Evolutionary conservation across 768 basidiomycete genomes (phyloP).

Genomic region (Termitomyces sp.): DNA sequence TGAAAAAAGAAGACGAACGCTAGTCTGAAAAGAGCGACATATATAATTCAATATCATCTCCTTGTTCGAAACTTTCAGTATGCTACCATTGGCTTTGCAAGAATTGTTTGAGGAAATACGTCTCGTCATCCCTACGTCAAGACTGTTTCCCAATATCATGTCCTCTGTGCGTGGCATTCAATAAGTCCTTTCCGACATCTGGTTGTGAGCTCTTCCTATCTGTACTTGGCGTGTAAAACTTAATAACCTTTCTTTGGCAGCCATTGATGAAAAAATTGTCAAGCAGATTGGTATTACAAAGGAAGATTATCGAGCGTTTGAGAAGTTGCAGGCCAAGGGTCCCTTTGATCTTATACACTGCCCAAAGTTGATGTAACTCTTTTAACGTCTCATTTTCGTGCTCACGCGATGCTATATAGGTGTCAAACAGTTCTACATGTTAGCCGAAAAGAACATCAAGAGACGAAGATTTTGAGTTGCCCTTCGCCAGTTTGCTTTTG

Average conservation of each 20-base stretch:
- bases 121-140: conserved; percentile 41
- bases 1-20: not conserved
- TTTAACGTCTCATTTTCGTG: not conserved
- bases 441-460: conserved; percentile 40
- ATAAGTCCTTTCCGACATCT: conserved; percentile 14
- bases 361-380: conserved; percentile 24
- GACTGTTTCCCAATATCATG: conserved; percentile 56
- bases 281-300: conserved; percentile 37
- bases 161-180: conserved; percentile 40
- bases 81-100: conserved; percentile 54
- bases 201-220: not conserved
- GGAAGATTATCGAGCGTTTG: conserved; percentile 31
- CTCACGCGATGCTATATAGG: conserved; percentile 21
- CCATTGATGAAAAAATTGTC: conserved; percentile 30
- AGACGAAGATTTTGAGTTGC: conserved; percentile 38
- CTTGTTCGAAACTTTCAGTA: conserved; percentile 37
- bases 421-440: conserved; percentile 44
- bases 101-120: conserved; percentile 39
- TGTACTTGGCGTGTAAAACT: not conserved
- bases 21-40: not conserved
- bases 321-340: conserved; percentile 42
- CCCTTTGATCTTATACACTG: conserved; percentile 40
- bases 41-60: conserved; percentile 27
- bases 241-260: conserved; percentile 17
- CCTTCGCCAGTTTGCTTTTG: conserved; percentile 40